phyloP scores from a whole-genome alignment of 371 early-diverging fungal genomes.

The Encephalitozoon hellem region DNA sequence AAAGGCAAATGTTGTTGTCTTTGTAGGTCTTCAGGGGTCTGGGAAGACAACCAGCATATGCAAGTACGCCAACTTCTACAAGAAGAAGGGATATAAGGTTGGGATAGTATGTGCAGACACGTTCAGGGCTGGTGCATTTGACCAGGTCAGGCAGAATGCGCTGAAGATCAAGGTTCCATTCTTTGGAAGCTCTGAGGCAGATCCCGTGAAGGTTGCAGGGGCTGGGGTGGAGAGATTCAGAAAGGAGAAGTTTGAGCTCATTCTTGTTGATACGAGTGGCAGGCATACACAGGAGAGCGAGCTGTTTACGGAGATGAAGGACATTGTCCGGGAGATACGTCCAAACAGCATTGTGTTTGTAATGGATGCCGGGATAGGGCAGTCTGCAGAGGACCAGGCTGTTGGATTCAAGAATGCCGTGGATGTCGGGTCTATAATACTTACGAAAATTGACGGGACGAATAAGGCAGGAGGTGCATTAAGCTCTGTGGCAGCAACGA shows the following conservation, averaged over 20 bases:
- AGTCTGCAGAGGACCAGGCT: conserved; percentile 91
- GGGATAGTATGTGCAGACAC: conserved; percentile 96
- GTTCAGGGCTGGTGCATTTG: conserved; percentile 98
- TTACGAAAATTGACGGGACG: conserved; percentile 98
- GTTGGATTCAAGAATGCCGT: conserved; percentile 85
- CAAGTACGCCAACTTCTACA: conserved; percentile 87
- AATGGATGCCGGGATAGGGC: conserved; percentile 98
- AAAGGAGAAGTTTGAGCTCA: conserved; percentile 85
- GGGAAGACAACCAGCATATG: conserved; percentile 98
- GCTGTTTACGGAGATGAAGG: conserved; percentile 93
- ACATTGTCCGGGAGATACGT: conserved; percentile 73
- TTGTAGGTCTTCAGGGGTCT: conserved; percentile 96
- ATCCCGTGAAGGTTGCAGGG: conserved; percentile 82
- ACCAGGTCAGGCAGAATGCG: conserved; percentile 97
- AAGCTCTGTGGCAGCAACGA: conserved; percentile 92
- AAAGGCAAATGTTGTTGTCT: conserved; percentile 79
- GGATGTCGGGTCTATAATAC: conserved; percentile 88
- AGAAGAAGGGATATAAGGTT: conserved; percentile 87
- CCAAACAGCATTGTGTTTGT: conserved; percentile 92
- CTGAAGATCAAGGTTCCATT: conserved; percentile 90
- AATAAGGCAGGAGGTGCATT: conserved; percentile 98
- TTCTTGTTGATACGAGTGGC: conserved; percentile 96
- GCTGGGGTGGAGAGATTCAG: conserved; percentile 91
- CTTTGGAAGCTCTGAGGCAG: conserved; percentile 81
- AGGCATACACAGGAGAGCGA: conserved; percentile 93